Evolutionary conservation across 2,329 filamentous ascomycete species (phyloP), one percentile per base, ranked within the genome.

Genomic region (Penicillium sp.): DNA sequence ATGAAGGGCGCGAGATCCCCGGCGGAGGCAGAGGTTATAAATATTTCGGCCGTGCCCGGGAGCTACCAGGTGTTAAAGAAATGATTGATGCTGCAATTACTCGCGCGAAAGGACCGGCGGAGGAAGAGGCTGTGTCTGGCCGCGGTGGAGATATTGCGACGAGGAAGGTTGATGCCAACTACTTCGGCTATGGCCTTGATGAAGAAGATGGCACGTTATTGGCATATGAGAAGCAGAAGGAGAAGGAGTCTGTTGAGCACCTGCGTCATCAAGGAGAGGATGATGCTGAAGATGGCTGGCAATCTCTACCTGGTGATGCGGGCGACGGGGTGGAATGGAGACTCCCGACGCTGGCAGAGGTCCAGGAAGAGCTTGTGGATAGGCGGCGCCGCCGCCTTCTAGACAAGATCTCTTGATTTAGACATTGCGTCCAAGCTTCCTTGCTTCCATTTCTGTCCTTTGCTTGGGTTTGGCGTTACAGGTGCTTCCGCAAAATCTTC

Each of bases 21-120:
- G 75, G 79, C 35, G 90, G 90, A 37, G 92, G 91, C 45, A 96
- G 93, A 71, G 93, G 93, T 3, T 97, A 97, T 80, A 85, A 90
- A 68, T 96, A 96, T 76, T 99, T 96, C 78, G 94, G 94, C 0
- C 82, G 94, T 4, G 94, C 94, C 50, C 85, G 84, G 70, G 94
- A 97, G 64, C 76, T 99, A 35, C 94, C 94, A 0, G 94, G 94
- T 50, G 94, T 99, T 6, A 97, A 97, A 76, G 94, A 99, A 79
- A 80, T 99, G 73, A 96, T 97, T 71, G 93, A 96, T 69, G 89
- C 89, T 0, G 89, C 90, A 0, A 82, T 82, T 50, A 79, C 81
- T 62, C 82, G 81, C 59, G 80, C 82, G 59, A 83, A 87, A 59
- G 88, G 87, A 69, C 84, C 86, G 2, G 76, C 86, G 9, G 88